phyloP scores from a whole-genome alignment of 2,329 filamentous ascomycete genomes.

The Colletotrichum sansevieriae region DNA sequence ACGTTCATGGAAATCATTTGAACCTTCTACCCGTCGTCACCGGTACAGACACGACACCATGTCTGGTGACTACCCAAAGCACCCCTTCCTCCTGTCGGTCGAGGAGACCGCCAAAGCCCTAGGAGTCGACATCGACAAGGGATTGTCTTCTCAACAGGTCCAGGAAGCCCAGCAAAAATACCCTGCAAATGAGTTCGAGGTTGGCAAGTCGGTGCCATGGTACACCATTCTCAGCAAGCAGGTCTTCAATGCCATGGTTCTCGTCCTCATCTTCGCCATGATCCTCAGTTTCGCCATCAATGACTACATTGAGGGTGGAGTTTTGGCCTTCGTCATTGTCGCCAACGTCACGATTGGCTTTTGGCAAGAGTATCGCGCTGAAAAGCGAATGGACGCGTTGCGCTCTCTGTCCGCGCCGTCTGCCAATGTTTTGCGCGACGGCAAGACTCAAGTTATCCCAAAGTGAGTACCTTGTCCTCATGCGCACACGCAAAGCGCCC shows the following conservation, averaged over 20 bases:
- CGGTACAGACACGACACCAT: slow-evolving; percentile 48
- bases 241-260: slow-evolving; percentile 82
- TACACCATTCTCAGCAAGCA: slow-evolving; percentile 80
- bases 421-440: slow-evolving; percentile 71
- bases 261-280: slow-evolving; percentile 84
- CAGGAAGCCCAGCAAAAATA: slow-evolving; percentile 69
- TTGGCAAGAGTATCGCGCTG: slow-evolving; percentile 73
- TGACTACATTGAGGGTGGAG: slow-evolving; percentile 76
- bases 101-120: slow-evolving; percentile 74
- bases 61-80: slow-evolving; percentile 63
- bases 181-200: slow-evolving; percentile 78
- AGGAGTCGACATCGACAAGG: slow-evolving; percentile 74
- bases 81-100: slow-evolving; percentile 72
- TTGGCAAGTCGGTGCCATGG: slow-evolving; percentile 76
- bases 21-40: slow-evolving; percentile 21
- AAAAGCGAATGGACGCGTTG: slow-evolving; percentile 76
- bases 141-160: slow-evolving; percentile 73
- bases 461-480: slow-evolving; percentile 59
- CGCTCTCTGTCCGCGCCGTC: slow-evolving; percentile 73
- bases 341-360: slow-evolving; percentile 79
- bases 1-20: slow-evolving; percentile 31
- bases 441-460: slow-evolving; percentile 67
- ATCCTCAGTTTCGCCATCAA: slow-evolving; percentile 75
- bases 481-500: neutral
- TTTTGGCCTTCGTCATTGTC: slow-evolving; percentile 75